Conservation (phyloP, 805 yeast genomes). For the Wickerhamiella sergipiensis region DNA sequence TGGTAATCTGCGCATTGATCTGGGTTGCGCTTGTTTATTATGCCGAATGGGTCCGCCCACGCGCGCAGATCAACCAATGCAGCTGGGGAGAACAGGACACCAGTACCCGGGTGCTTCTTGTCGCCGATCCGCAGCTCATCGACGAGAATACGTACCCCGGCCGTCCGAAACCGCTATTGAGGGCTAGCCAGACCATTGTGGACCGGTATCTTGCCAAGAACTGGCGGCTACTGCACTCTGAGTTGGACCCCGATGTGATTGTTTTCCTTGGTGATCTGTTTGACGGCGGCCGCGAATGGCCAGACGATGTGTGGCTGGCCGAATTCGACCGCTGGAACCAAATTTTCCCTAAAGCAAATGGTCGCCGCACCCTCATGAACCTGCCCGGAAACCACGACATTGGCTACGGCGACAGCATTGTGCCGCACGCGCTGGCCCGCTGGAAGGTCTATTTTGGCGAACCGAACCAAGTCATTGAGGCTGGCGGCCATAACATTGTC, state of each 20-base stretch:
- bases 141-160: conserved; percentile 81
- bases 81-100: conserved; percentile 34
- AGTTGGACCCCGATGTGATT: conserved; percentile 59
- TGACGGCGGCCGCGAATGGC: conserved; percentile 92
- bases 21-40: conserved; percentile 38
- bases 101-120: conserved; percentile 32
- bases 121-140: conserved; percentile 92
- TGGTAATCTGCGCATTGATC: conserved; percentile 11
- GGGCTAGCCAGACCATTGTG: conserved; percentile 44
- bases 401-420: conserved; percentile 73
- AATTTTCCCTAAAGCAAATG: conserved; percentile 48
- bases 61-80: conserved; percentile 34
- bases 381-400: conserved; percentile 94
- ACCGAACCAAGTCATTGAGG: conserved; percentile 36
- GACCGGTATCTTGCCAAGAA: conserved; percentile 76
- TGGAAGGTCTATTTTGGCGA: conserved; percentile 66
- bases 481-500: conserved; percentile 63
- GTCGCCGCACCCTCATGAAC: conserved; percentile 31
- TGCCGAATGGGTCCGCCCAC: conserved; percentile 41
- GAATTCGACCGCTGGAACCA: conserved; percentile 57
- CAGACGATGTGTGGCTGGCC: conserved; percentile 46
- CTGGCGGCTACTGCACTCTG: conserved; percentile 42
- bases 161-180: conserved; percentile 37
- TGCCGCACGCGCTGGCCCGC: conserved; percentile 41
- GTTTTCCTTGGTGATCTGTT: conserved; percentile 82